These are phyloP conservation scores for Blastocystis sp. DNA, from an alignment of 352 stramenopile species.

Conservation along the genomic window DNA sequence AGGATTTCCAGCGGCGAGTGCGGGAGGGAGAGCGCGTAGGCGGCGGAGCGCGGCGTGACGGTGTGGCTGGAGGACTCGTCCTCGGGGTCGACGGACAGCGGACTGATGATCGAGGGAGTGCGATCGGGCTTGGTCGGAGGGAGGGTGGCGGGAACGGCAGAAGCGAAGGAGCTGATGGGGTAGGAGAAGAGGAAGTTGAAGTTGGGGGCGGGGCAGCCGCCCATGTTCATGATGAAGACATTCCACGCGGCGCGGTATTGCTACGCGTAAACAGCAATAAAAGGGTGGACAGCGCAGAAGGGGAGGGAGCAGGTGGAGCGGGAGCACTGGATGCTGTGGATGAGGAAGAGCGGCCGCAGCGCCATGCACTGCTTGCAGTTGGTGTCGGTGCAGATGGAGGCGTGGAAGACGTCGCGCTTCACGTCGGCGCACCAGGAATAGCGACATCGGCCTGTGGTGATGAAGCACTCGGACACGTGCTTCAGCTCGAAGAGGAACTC, in stretches of 20 bases:
- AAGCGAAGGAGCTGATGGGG: neutral
- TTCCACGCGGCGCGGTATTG: slow-evolving; percentile 36
- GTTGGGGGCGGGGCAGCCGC: neutral
- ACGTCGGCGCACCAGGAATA: neutral
- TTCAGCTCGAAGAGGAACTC: slow-evolving; percentile 5
- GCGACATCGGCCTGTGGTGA: neutral
- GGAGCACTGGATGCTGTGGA: slow-evolving; percentile 44
- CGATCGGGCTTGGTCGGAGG: too few relatives aligned
- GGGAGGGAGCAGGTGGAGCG: neutral
- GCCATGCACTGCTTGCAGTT: neutral
- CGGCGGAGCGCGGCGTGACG: slow-evolving; percentile 1
- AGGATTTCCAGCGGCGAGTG: too few relatives aligned
- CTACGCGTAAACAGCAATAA: neutral
- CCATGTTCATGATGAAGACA: slow-evolving; percentile 5
- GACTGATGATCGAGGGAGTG: neutral
- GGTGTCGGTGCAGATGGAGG: slow-evolving; percentile 33
- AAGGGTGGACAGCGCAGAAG: neutral
- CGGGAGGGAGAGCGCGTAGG: neutral
- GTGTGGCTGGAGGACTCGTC: neutral
- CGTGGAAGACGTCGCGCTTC: slow-evolving; percentile 27
- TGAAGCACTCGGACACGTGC: slow-evolving; percentile 3
- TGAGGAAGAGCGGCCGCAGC: slow-evolving; percentile 46
- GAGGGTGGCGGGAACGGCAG: too few relatives aligned
- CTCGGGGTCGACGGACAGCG: neutral
- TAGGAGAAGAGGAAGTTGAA: slow-evolving; percentile 33